A percentile compares a stretch with the other conserved stretches of the same genome.
phyloP scores from a whole-genome alignment of 2,329 filamentous ascomycete genomes.

The Coniochaeta sp. region DNA sequence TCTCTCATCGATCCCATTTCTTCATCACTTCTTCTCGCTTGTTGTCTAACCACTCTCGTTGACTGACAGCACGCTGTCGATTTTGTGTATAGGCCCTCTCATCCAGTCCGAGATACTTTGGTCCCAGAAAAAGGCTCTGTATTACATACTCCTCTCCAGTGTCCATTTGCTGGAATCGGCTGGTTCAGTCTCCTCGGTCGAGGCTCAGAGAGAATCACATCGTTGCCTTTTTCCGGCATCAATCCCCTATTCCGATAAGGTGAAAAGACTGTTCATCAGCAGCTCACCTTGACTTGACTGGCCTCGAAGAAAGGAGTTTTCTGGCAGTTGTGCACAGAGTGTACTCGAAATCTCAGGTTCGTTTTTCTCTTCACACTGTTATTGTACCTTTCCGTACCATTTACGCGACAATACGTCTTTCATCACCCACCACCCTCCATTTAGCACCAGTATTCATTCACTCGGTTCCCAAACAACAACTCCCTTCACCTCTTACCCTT shows the following conservation, averaged over 20 bases:
- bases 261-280: not conserved
- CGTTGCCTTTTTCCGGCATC: too few relatives aligned
- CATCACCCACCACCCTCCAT: not conserved
- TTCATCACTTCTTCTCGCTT: not conserved
- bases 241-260: not conserved
- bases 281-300: not conserved
- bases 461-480: not conserved
- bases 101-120: not conserved
- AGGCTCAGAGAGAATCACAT: not conserved
- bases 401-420: not conserved
- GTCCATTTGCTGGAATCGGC: not conserved
- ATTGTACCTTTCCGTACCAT: not conserved
- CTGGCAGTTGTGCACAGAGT: not conserved
- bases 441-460: not conserved
- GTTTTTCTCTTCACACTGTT: not conserved
- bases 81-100: not conserved
- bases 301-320: not conserved
- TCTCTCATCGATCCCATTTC: conserved; percentile 1
- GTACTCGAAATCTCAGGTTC: not conserved
- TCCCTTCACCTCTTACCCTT: not conserved
- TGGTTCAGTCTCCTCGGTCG: not conserved
- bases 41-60: not conserved
- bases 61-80: conserved; percentile 1
- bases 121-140: not conserved
- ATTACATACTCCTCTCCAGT: not conserved